phyloP scores from a whole-genome alignment of 192 early-diverging fungal genomes.

The Spizellomyces sp. region DNA sequence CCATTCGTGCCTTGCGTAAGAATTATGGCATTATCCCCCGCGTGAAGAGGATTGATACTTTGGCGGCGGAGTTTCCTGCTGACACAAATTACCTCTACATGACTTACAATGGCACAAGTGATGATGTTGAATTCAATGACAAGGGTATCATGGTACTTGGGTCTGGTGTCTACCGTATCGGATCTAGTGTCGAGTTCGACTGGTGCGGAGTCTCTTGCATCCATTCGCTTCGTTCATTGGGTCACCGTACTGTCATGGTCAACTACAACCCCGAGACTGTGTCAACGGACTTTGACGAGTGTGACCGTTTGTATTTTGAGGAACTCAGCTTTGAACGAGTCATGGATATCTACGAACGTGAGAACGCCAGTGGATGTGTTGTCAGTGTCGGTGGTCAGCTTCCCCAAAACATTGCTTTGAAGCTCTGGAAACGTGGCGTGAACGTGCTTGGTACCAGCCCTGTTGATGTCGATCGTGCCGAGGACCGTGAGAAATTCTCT shows the following conservation, averaged over 20 bases:
- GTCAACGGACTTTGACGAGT: conserved; percentile 97
- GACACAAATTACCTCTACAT: conserved; percentile 96
- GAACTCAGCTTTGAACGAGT: conserved; percentile 93
- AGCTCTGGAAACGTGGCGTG: conserved; percentile 70
- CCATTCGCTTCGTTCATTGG: conserved; percentile 74
- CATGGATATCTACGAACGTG: conserved; percentile 92
- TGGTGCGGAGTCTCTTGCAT: conserved; percentile 75
- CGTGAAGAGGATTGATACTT: conserved; percentile 94
- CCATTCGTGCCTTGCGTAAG: conserved; percentile 72
- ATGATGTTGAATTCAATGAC: conserved; percentile 88
- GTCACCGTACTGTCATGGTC: conserved; percentile 90
- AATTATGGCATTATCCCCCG: conserved; percentile 78
- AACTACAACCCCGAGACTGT: conserved; percentile 99
- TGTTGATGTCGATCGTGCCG: conserved; percentile 88
- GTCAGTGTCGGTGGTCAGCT: conserved; percentile 94
- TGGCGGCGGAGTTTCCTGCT: conserved; percentile 96
- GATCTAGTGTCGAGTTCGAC: conserved; percentile 97
- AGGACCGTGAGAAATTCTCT: conserved; percentile 96
- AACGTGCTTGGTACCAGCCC: conserved; percentile 92
- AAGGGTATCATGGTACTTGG: conserved; percentile 94
- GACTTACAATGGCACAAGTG: conserved; percentile 89
- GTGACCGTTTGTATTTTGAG: conserved; percentile 98
- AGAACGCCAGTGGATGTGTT: conserved; percentile 80
- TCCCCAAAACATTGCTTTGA: conserved; percentile 95
- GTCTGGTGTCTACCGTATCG: conserved; percentile 96